Percentiles rank a stretch among this genome's conserved stretches.
Conservation (phyloP, 2,329 filamentous ascomycete species). For the Sporothrix mexicana region DNA sequence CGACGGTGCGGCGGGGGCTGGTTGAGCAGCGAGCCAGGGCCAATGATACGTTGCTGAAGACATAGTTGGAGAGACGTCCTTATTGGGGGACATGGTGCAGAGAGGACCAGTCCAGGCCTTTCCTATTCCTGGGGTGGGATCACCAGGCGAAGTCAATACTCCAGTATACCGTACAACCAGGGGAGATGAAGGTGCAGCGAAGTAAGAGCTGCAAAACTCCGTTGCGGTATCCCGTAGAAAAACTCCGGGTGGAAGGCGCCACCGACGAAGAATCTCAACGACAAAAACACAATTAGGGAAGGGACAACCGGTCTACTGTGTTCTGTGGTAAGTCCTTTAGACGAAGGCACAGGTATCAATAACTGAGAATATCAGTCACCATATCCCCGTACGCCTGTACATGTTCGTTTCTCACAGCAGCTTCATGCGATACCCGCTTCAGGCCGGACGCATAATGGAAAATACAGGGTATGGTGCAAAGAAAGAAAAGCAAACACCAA, state of each 20-base stretch:
- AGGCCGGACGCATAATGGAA: slow-evolving; percentile 11
- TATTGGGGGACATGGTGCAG: slow-evolving; percentile 7
- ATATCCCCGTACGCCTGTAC: not conserved
- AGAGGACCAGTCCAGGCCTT: slow-evolving; percentile 9
- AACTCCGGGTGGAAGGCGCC: slow-evolving; percentile 9
- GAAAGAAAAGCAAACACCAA: not conserved
- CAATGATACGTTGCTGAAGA: slow-evolving; percentile 26
- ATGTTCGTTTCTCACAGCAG: not conserved
- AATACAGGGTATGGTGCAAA: slow-evolving; percentile 19
- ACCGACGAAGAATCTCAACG: slow-evolving; percentile 4
- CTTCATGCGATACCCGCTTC: slow-evolving; percentile 13
- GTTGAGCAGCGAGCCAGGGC: slow-evolving; percentile 21
- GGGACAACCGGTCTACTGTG: not conserved
- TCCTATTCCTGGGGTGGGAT: not conserved
- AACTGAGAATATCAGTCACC: not conserved
- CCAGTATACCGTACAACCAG: not conserved
- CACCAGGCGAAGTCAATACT: slow-evolving; percentile 7
- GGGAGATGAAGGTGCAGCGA: not conserved
- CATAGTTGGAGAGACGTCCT: not conserved
- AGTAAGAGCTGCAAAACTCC: not conserved
- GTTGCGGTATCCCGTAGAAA: not conserved
- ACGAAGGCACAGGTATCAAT: not conserved
- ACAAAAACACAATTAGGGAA: not conserved
- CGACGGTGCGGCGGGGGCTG: slow-evolving; percentile 14
- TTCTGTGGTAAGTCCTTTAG: not conserved